Percentiles rank a stretch among this genome's conserved stretches.
Evolutionary conservation across 2,329 filamentous ascomycete species (phyloP).

Genomic region (Cladosporium velox): DNA sequence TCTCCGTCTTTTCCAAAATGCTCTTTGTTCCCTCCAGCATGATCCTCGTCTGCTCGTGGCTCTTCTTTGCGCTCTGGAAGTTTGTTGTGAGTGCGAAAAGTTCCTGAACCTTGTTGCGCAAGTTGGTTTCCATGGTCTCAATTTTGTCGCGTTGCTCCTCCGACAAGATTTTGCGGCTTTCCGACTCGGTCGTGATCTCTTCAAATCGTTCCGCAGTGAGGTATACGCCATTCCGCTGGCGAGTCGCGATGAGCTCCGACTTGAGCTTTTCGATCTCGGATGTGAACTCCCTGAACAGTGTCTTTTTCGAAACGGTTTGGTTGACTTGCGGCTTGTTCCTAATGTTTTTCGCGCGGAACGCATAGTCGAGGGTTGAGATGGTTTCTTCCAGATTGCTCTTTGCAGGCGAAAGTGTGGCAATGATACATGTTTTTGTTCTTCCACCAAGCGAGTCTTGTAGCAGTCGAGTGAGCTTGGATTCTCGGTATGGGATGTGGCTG

Average conservation of each 20-base stretch:
- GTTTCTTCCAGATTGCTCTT: constrained; percentile 97
- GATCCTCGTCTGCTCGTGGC: constrained; percentile 74
- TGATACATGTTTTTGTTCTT: constrained; percentile 96
- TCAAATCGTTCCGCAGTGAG: constrained; percentile 86
- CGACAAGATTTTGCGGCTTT: constrained; percentile 84
- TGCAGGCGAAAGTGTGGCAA: constrained; percentile 91
- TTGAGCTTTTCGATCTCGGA: constrained; percentile 92
- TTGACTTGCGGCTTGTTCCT: constrained; percentile 97
- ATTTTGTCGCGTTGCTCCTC: constrained; percentile 93
- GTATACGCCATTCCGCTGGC: constrained; percentile 94
- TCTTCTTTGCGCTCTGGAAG: constrained; percentile 86
- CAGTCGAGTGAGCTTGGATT: constrained; percentile 92
- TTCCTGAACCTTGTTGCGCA: constrained; percentile 92
- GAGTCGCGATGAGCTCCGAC: constrained; percentile 86
- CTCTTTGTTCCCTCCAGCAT: constrained; percentile 77
- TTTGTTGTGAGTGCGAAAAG: constrained; percentile 81
- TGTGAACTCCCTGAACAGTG: constrained; percentile 84
- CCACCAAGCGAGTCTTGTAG: constrained; percentile 96
- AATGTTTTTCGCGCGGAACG: constrained; percentile 97
- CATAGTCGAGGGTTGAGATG: constrained; percentile 96
- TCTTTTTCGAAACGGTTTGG: constrained; percentile 89
- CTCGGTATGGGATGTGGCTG: constrained; percentile 86
- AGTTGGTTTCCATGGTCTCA: constrained; percentile 84
- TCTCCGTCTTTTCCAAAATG: constrained; percentile 83
- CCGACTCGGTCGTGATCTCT: constrained; percentile 86